Conservation (phyloP, 164 flowering plant species). For the Vitis cinerea region DNA sequence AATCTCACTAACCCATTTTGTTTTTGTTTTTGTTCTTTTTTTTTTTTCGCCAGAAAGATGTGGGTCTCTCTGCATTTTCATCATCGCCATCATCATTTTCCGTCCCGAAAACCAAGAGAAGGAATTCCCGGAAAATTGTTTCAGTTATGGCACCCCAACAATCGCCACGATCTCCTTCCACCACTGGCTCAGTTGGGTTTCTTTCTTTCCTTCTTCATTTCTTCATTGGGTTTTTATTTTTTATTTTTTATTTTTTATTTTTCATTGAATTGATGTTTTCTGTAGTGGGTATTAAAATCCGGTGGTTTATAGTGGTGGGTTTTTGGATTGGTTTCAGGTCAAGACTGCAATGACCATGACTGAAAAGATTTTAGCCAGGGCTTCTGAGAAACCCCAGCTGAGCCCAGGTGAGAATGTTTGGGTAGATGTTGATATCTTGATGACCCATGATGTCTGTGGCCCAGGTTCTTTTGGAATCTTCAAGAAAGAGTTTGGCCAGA, state of each 20-base stretch:
- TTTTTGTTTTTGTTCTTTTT: too few relatives aligned
- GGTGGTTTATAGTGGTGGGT: conserved; percentile 1
- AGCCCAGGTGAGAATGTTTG: conserved; percentile 94
- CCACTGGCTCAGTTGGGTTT: conserved; percentile 78
- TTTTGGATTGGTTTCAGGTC: conserved; percentile 44
- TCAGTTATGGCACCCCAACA: conserved; percentile 86
- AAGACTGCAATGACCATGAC: conserved; percentile 95
- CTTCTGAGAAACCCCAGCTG: conserved; percentile 74
- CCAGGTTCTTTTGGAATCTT: conserved; percentile 91
- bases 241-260: background rate
- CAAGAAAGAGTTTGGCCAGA: conserved; percentile 87
- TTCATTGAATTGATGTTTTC: conserved; percentile 4
- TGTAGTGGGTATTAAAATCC: conserved; percentile 1
- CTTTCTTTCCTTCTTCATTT: background rate
- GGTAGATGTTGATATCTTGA: conserved; percentile 91
- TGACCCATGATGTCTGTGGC: conserved; percentile 99
- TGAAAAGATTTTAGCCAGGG: conserved; percentile 90
- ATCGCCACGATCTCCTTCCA: conserved; percentile 64
- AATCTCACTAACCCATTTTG: background rate
- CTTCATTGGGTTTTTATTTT: too few relatives aligned
- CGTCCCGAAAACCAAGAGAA: conserved; percentile 32
- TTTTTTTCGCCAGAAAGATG: conserved; percentile 35
- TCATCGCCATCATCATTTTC: conserved; percentile 27
- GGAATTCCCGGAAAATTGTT: conserved; percentile 42
- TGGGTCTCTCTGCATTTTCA: conserved; percentile 45